These are phyloP conservation scores for Tylopilus felleus DNA, from an alignment of 768 basidiomycete species.

Conservation along the genomic window DNA sequence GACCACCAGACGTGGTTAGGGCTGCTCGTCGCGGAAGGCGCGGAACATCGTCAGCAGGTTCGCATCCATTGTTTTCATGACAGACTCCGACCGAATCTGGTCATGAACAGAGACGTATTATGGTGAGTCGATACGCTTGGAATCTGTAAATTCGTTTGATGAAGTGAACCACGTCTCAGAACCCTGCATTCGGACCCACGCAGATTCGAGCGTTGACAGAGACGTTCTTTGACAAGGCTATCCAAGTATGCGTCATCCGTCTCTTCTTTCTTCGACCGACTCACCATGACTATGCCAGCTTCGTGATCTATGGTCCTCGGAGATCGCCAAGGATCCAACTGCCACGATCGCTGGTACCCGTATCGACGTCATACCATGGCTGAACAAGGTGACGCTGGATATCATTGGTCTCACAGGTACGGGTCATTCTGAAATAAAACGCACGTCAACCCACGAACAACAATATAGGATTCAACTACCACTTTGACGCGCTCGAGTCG, in stretches of 20 bases:
- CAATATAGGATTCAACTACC: constrained; percentile 36
- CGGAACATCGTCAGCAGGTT: constrained; percentile 41
- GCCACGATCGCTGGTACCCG: constrained; percentile 13
- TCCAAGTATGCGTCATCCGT: background rate
- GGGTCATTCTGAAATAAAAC: background rate
- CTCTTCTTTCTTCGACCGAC: background rate
- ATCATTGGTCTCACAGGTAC: constrained; percentile 42
- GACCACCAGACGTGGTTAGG: constrained; percentile 35
- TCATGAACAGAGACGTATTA: constrained; percentile 21
- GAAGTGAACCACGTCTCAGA: constrained; percentile 34
- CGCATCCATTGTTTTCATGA: background rate
- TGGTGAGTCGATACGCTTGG: constrained; percentile 19
- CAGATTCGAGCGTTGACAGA: constrained; percentile 57
- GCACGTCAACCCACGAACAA: background rate
- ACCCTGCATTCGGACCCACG: constrained; percentile 61
- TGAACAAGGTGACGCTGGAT: constrained; percentile 38
- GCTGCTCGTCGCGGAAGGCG: constrained; percentile 43
- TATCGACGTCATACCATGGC: constrained; percentile 34
- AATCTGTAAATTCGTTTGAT: background rate
- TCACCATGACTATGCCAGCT: constrained; percentile 25
- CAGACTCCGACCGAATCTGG: background rate
- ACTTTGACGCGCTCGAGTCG: constrained; percentile 32
- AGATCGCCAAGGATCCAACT: constrained; percentile 29
- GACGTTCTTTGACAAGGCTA: constrained; percentile 55
- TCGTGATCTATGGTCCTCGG: constrained; percentile 44